A percentile compares a stretch with the other conserved stretches of the same genome.
Evolutionary conservation across 441 rosid genomes (phyloP).

Genomic region (Erodium texanum): DNA sequence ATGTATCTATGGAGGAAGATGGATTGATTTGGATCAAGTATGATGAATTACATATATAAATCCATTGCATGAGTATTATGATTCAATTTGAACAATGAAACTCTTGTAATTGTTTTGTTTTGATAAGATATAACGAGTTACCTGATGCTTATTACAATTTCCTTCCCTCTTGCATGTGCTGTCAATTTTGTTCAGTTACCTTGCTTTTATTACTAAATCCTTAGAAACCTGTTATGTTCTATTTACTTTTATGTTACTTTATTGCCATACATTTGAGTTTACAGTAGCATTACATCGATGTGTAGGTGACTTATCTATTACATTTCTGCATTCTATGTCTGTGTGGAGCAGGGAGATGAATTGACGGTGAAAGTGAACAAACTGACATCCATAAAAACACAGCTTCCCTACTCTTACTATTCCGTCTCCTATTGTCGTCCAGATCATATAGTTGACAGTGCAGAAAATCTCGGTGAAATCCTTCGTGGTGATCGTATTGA

Average conservation of each 20-base stretch:
- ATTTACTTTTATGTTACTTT: neutral
- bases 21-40: no score
- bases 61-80: no score
- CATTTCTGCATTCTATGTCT: slow-evolving; percentile 1
- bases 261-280: neutral
- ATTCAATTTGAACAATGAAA: no score
- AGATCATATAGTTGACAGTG: slow-evolving; percentile 55
- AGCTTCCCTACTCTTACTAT: slow-evolving; percentile 81
- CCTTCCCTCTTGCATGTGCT: no score
- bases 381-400: slow-evolving; percentile 81
- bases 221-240: neutral
- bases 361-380: slow-evolving; percentile 89
- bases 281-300: neutral
- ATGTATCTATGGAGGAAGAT: no score
- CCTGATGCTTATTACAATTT: no score
- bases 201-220: neutral
- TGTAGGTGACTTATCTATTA: neutral
- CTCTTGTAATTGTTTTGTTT: no score
- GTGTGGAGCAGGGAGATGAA: slow-evolving; percentile 51
- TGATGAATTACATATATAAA: no score
- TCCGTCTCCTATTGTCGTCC: slow-evolving; percentile 69
- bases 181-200: no score
- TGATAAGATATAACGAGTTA: no score
- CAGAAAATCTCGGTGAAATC: slow-evolving; percentile 94
- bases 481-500: slow-evolving; percentile 93